Conservation (phyloP, 805 yeast species). For the Yarrowia hollandica region DNA sequence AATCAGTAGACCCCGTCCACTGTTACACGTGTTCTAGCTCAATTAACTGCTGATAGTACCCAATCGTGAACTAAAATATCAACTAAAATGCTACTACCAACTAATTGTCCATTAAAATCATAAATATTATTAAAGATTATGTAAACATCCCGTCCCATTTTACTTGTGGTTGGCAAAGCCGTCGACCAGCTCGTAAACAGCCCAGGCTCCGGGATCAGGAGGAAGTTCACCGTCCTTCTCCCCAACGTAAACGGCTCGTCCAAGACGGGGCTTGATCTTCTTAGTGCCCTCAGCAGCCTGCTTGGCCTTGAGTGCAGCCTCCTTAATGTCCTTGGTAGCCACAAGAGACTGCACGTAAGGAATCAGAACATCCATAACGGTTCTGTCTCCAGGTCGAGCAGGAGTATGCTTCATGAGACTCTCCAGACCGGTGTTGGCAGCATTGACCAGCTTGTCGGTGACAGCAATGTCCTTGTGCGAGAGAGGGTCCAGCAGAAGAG, state of each 20-base stretch:
- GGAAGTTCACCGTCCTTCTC: conserved; percentile 36
- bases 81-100: no score
- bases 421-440: conserved; percentile 55
- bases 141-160: background rate
- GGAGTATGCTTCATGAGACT: conserved; percentile 81
- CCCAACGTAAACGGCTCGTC: conserved; percentile 89
- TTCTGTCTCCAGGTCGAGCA: conserved; percentile 86
- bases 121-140: background rate
- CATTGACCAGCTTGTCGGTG: conserved; percentile 34
- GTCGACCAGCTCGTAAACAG: conserved; percentile 61
- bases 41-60: no score
- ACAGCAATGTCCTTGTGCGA: conserved; percentile 12
- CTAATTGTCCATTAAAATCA: background rate
- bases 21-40: no score
- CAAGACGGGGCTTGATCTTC: conserved; percentile 76
- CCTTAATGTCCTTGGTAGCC: conserved; percentile 51
- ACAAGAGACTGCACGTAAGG: conserved; percentile 74
- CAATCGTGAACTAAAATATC: background rate
- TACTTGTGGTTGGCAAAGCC: conserved; percentile 41
- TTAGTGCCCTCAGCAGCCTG: conserved; percentile 78
- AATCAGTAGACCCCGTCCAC: no score
- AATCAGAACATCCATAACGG: conserved; percentile 82
- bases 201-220: conserved; percentile 46
- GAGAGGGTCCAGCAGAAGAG: conserved; percentile 1
- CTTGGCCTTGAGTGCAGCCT: conserved; percentile 67